Evolutionary conservation across 805 yeast species (phyloP), one percentile per base, ranked within the genome.

Genomic region (Wickerhamiella australiensis): DNA sequence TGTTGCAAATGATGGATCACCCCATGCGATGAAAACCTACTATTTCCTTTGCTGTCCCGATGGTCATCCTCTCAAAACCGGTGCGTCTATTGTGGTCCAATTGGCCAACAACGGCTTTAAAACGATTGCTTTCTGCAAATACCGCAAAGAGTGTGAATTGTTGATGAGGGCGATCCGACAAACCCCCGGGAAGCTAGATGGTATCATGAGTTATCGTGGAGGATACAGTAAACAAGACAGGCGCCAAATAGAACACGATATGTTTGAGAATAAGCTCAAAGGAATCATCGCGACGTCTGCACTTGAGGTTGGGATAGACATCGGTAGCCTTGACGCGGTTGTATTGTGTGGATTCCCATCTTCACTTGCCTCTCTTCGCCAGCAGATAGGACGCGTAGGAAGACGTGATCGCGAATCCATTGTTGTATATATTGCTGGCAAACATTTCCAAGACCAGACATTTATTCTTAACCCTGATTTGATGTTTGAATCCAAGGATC

Each of bases 311-410:
- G 99, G 99, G 52, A 85, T 92, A 47, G 98, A 92, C 69, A 82
- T 92, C 53, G 94, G 97, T 46, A 84, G 82, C 12, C 68, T 92
- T 43, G 98, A 92, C 64, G 87, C 94, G 0, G 97, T 88, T 0
- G 66, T 92, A 2, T 78, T 87, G 68, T 85, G 94, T 59, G 97
- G 97, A 0, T 92, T 92, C 54, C 99, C 99, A 0, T 68, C 78
- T 18, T 83, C 95, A 48, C 73, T 87, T 52, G 80, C 94, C 46
- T 86, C 86, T 53, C 76, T 92, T 61, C 85, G 88, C 57, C 99
- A 92, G 65, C 98, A 92, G 61, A 82, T 92, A 68, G 99, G 99
- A 33, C 74, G 99, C 60, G 97, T 96, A 0, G 99, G 99, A 15
- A 73, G 99, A 62, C 78, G 95, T 55, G 77, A 75, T 47, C 55